These are phyloP conservation scores for Candida dubliniensis DNA, from an alignment of 1,139 yeast genomes.

Conservation along the genomic window DNA sequence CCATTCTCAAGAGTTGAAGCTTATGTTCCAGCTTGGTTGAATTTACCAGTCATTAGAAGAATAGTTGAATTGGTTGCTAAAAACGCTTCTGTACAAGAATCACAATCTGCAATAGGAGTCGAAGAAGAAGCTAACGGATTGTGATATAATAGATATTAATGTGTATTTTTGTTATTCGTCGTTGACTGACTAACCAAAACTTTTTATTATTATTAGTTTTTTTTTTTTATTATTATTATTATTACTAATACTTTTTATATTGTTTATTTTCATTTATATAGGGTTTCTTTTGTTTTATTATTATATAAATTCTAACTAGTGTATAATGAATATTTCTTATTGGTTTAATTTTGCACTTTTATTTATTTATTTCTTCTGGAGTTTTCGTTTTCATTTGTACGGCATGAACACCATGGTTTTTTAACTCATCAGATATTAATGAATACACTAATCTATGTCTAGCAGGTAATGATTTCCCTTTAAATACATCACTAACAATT, in stretches of 20 bases:
- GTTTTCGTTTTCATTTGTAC: constrained; percentile 85
- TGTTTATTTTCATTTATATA: not conserved
- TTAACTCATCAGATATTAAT: constrained; percentile 70
- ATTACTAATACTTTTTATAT: not conserved
- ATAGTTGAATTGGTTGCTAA: constrained; percentile 88
- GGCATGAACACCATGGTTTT: constrained; percentile 79
- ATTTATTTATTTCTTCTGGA: constrained; percentile 52
- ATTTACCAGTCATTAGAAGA: constrained; percentile 83
- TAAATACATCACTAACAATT: constrained; percentile 69
- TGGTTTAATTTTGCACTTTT: not conserved
- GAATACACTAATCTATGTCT: constrained; percentile 79
- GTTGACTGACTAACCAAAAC: not conserved
- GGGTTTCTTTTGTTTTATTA: constrained; percentile 2
- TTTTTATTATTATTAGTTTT: constrained; percentile 3
- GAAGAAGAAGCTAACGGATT: constrained; percentile 12
- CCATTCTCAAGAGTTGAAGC: constrained; percentile 91
- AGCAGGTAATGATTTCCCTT: constrained; percentile 65
- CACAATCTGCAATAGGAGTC: constrained; percentile 12
- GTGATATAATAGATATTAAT: constrained; percentile 3
- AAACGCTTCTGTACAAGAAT: constrained; percentile 58
- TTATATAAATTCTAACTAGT: not conserved
- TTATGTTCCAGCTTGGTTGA: constrained; percentile 93
- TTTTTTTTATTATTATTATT: not conserved
- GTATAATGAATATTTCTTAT: constrained; percentile 4
- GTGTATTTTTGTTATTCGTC: constrained; percentile 4